Evolutionary conservation across 495 filamentous ascomycete species (phyloP).

Genomic region (Podospora tetraspora): DNA sequence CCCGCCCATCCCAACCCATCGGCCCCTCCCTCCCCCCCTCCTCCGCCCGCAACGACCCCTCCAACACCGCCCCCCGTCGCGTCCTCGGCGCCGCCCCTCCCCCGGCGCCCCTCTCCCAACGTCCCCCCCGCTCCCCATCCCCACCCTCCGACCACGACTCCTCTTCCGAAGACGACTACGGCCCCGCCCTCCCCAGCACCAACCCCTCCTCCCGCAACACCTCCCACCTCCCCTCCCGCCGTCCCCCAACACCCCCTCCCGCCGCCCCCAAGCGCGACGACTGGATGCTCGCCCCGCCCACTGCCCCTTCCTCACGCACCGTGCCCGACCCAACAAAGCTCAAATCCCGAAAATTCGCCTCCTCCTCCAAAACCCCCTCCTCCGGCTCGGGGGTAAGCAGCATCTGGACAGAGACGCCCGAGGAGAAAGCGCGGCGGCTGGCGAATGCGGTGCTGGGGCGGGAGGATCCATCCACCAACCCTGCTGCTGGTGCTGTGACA

Average conservation of each 20-base stretch:
- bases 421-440: constrained; percentile 75
- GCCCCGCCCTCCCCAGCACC: constrained; percentile 60
- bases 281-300: constrained; percentile 92
- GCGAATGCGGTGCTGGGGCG: constrained; percentile 84
- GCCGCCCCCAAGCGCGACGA: constrained; percentile 59
- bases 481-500: neutral
- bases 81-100: constrained; percentile 43
- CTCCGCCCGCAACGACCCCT: constrained; percentile 11
- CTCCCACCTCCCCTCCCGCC: constrained; percentile 19
- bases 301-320: constrained; percentile 50
- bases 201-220: constrained; percentile 8
- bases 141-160: constrained; percentile 32
- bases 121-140: constrained; percentile 35
- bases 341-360: constrained; percentile 72
- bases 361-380: constrained; percentile 12
- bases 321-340: constrained; percentile 77
- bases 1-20: constrained; percentile 21
- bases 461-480: constrained; percentile 18
- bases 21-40: constrained; percentile 31
- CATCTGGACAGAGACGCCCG: constrained; percentile 89
- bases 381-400: constrained; percentile 44
- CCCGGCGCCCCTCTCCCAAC: constrained; percentile 37
- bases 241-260: constrained; percentile 16
- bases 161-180: constrained; percentile 49
- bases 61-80: constrained; percentile 26